Conservation (phyloP, 176 grass and related monocot genomes). For the Areca catechu region DNA sequence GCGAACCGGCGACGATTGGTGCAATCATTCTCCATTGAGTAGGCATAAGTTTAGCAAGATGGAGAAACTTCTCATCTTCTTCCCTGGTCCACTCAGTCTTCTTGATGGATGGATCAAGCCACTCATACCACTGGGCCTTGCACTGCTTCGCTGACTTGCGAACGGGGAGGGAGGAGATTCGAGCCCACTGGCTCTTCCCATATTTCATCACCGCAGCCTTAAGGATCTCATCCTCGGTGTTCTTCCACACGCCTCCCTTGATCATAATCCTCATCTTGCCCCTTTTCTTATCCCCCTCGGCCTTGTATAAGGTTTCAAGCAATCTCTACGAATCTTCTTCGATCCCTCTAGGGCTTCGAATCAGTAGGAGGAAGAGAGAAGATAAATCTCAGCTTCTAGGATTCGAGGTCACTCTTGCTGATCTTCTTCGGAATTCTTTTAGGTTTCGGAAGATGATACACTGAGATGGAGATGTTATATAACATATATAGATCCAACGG, state of each 20-base stretch:
- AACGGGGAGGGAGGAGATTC: constrained; percentile 68
- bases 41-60: constrained; percentile 99
- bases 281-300: neutral
- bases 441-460: too few species aligned
- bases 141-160: constrained; percentile 82
- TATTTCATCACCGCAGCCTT: constrained; percentile 81
- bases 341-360: too few species aligned
- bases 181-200: constrained; percentile 81
- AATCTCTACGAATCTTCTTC: too few species aligned
- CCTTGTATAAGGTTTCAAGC: neutral
- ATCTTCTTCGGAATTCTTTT: too few species aligned
- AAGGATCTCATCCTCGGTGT: constrained; percentile 83
- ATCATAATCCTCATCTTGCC: constrained; percentile 86
- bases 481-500: too few species aligned
- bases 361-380: too few species aligned
- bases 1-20: constrained; percentile 88
- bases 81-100: constrained; percentile 98
- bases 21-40: constrained; percentile 96
- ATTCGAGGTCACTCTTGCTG: too few species aligned
- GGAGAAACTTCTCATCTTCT: constrained; percentile 90
- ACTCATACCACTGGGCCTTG: constrained; percentile 82
- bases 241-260: constrained; percentile 83
- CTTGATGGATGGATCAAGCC: constrained; percentile 62
- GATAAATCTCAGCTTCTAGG: too few species aligned
- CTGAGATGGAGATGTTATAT: too few species aligned